phyloP scores from a whole-genome alignment of 2,329 filamentous ascomycete species.

The Venturia pyrina region DNA sequence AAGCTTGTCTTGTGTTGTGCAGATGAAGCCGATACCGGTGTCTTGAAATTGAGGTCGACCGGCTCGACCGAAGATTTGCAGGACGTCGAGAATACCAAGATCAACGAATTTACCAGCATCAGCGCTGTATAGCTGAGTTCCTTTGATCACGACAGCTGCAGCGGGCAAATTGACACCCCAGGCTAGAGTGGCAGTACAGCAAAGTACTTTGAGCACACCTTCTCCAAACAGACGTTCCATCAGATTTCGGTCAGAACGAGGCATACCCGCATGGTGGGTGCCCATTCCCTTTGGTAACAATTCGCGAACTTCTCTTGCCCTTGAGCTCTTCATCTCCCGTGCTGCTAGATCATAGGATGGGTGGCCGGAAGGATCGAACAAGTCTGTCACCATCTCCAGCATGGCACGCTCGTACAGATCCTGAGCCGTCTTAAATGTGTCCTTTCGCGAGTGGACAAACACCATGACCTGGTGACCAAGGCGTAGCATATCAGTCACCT shows the following conservation, averaged over 20 bases:
- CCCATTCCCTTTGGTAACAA: constrained; percentile 84
- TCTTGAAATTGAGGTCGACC: constrained; percentile 97
- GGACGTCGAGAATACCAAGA: constrained; percentile 86
- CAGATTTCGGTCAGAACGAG: constrained; percentile 85
- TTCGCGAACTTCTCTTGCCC: constrained; percentile 78
- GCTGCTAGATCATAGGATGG: constrained; percentile 71
- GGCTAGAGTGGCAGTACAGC: constrained; percentile 93
- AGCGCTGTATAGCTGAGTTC: constrained; percentile 91
- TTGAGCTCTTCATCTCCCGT: constrained; percentile 75
- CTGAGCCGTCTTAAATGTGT: constrained; percentile 81
- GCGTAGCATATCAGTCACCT: constrained; percentile 87
- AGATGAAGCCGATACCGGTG: constrained; percentile 95
- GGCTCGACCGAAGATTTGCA: constrained; percentile 97
- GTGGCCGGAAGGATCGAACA: constrained; percentile 74
- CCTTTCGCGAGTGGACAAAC: constrained; percentile 93
- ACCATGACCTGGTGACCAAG: constrained; percentile 97
- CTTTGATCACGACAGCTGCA: constrained; percentile 94
- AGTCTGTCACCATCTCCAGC: constrained; percentile 66
- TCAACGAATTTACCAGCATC: constrained; percentile 96
- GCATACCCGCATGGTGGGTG: constrained; percentile 95
- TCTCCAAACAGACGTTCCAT: constrained; percentile 86
- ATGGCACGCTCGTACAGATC: constrained; percentile 78
- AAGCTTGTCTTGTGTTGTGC: constrained; percentile 89
- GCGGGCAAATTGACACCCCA: constrained; percentile 99
- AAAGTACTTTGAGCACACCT: constrained; percentile 91